These are phyloP conservation scores for Coniochaeta ligniaria DNA, from an alignment of 2,329 filamentous ascomycete species.

Conservation along the genomic window DNA sequence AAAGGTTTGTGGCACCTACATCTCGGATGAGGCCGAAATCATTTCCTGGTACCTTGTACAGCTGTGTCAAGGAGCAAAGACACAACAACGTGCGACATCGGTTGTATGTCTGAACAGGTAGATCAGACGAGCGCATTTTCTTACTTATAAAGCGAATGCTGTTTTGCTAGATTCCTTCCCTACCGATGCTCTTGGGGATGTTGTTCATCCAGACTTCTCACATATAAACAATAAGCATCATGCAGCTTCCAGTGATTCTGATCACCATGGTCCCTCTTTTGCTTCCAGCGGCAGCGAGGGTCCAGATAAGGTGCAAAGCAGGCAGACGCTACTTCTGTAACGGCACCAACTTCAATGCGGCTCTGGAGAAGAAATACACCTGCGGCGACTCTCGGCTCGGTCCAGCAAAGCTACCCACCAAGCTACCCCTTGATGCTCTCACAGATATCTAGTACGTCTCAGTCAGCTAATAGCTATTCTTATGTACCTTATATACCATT, in stretches of 20 bases:
- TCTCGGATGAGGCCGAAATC: not conserved
- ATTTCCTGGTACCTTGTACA: not conserved
- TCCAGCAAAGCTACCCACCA: constrained; percentile 22
- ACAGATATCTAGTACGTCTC: constrained; percentile 13
- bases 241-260: not conserved
- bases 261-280: not conserved
- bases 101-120: not conserved
- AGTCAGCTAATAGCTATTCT: too few species aligned
- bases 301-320: not conserved
- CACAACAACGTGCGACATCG: not conserved
- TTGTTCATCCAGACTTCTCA: not conserved
- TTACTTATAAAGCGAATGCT: not conserved
- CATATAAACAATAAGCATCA: not conserved
- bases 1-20: not conserved
- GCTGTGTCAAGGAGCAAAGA: not conserved
- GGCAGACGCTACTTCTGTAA: constrained; percentile 15
- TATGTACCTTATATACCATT: too few species aligned
- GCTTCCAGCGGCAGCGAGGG: not conserved
- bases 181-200: not conserved
- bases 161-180: not conserved
- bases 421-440: constrained; percentile 23
- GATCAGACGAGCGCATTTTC: not conserved
- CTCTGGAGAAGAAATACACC: constrained; percentile 19
- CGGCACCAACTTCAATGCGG: constrained; percentile 20
- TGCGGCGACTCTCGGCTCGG: constrained; percentile 31